phyloP scores from a whole-genome alignment of 1,139 yeast genomes.

The Nematodospora anomalae region DNA sequence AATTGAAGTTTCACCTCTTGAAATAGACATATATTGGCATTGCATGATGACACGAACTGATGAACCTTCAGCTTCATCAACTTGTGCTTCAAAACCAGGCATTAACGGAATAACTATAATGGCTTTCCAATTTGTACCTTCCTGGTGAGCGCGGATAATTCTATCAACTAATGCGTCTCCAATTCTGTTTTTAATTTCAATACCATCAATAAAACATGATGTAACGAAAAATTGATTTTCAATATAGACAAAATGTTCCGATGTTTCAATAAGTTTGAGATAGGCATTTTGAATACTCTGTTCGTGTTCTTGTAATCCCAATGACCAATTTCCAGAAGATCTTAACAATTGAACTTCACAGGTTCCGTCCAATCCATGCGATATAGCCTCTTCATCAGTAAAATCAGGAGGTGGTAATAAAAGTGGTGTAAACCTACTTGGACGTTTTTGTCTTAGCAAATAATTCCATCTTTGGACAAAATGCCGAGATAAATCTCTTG shows the following conservation, averaged over 20 bases:
- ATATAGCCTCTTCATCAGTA: slow-evolving; percentile 64
- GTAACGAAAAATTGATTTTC: slow-evolving; percentile 95
- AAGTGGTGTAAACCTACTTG: slow-evolving; percentile 89
- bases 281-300: slow-evolving; percentile 93
- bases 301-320: slow-evolving; percentile 83
- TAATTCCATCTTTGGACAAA: slow-evolving; percentile 99
- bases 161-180: slow-evolving; percentile 97
- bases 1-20: slow-evolving; percentile 88
- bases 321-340: slow-evolving; percentile 90
- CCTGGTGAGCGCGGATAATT: slow-evolving; percentile 81
- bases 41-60: slow-evolving; percentile 95
- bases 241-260: slow-evolving; percentile 89
- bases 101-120: slow-evolving; percentile 87
- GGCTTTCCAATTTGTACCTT: slow-evolving; percentile 83
- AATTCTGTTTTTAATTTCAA: slow-evolving; percentile 79
- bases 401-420: slow-evolving; percentile 91
- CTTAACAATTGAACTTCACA: slow-evolving; percentile 90
- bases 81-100: slow-evolving; percentile 97
- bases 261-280: slow-evolving; percentile 82
- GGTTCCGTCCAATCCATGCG: slow-evolving; percentile 71
- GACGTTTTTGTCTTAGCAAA: slow-evolving; percentile 85
- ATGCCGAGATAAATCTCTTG: slow-evolving; percentile 89
- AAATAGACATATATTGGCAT: slow-evolving; percentile 91
- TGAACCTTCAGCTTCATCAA: slow-evolving; percentile 91
- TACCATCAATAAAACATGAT: slow-evolving; percentile 83